Evolutionary conservation across 2,329 filamentous ascomycete genomes (phyloP), one percentile per base, ranked within the genome.

Genomic region (Septoria linicola): DNA sequence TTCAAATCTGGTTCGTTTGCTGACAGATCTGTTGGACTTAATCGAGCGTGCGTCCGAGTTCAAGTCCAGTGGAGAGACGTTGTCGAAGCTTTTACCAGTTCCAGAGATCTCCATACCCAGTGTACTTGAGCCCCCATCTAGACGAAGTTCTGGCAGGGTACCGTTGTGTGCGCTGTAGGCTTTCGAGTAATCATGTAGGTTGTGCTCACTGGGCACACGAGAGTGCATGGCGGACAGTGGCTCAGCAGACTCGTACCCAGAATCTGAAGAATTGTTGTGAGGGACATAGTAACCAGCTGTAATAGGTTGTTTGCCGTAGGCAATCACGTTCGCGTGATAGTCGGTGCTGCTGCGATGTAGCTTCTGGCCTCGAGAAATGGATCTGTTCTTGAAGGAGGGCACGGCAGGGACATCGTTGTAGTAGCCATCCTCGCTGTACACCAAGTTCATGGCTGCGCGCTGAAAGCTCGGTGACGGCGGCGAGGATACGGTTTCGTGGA

Each of bases 211-310:
- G 4, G 60, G 55, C 3, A 51, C 53, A 21, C 61, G 59, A 20
- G 63, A 66, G 32, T 59, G 58, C 14, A 49, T 40, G 3, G 47
- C 53, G 30, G 58, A 59, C 1, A 30, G 25, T 3, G 55, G 45
- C 11, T 45, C 58, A 19, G 50, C 53, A 14, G 64, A 65, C 14
- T 61, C 58, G 36, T 65, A 66, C 3, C 64, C 64, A 42, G 64
- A 66, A 41, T 66, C 64, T 31, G 61, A 57, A 3, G 60, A 64
- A 19, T 36, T 27, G 16, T 51, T 47, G 27, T 59, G 41, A 41
- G 41, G 44, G 5, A 44, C 47, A 16, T 30, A 35, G 25, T 54
- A 47, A 27, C 51, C 43, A 10, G 37, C 47, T 17, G 43, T 42
- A 11, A 40, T 41, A 23, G 21, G 45, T 13, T 35, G 45, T 36